These are phyloP conservation scores for Setaria viridis DNA, from an alignment of 202 grass and related monocot genomes.

Conservation along the genomic window DNA sequence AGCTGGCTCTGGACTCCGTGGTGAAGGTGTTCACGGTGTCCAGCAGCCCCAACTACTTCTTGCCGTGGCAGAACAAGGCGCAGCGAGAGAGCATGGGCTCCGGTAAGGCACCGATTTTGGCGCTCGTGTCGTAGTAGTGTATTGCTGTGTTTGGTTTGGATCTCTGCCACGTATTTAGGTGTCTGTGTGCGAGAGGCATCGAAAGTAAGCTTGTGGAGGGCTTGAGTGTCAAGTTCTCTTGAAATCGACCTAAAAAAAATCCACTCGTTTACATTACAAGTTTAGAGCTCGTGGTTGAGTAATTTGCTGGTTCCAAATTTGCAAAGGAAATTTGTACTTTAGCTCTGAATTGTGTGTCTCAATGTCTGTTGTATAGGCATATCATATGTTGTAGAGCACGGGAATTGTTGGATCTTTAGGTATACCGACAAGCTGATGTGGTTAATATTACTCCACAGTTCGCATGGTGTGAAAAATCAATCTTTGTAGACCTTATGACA, in stretches of 20 bases:
- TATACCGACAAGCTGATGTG: neutral
- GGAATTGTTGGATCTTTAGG: neutral
- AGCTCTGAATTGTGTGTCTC: slow-evolving; percentile 3
- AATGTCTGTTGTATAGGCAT: neutral
- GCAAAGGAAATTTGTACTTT: neutral
- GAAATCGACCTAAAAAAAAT: neutral
- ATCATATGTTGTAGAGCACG: neutral
- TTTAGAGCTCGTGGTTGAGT: neutral
- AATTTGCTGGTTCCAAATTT: neutral
- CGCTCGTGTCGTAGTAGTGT: neutral
- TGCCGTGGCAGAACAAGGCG: slow-evolving; percentile 97
- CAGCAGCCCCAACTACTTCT: slow-evolving; percentile 94
- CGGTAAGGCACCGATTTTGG: slow-evolving; percentile 54
- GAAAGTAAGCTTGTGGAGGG: neutral
- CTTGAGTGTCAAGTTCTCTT: neutral
- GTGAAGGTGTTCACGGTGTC: slow-evolving; percentile 98
- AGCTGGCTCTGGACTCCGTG: slow-evolving; percentile 92
- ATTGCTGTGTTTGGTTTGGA: slow-evolving; percentile 32
- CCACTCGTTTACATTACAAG: neutral
- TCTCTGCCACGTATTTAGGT: neutral
- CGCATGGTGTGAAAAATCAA: neutral
- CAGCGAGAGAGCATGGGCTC: slow-evolving; percentile 98
- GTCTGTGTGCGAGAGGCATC: neutral
- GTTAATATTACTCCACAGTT: neutral
- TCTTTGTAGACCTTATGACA: neutral